phyloP scores from a whole-genome alignment of 768 basidiomycete species.

The Holtermanniella nyarrowii region DNA sequence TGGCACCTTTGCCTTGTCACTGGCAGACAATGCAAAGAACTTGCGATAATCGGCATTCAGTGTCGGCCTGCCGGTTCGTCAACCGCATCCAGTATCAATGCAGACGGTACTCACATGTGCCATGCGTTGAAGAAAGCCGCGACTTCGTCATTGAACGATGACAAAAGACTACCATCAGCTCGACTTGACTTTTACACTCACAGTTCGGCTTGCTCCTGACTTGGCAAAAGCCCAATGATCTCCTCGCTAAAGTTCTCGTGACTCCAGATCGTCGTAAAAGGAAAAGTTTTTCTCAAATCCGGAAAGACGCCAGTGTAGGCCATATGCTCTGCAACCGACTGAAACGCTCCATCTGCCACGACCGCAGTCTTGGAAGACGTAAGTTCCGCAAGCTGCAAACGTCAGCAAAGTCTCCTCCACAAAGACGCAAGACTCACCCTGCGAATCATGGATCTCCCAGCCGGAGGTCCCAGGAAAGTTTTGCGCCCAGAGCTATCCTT shows the following conservation, averaged over 20 bases:
- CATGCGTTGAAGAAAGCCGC: conserved; percentile 32
- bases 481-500: conserved; percentile 21
- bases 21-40: conserved; percentile 28
- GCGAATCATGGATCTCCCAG: conserved; percentile 31
- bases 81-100: background rate
- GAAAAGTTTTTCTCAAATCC: conserved; percentile 38
- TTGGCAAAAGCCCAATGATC: conserved; percentile 36
- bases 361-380: conserved; percentile 12
- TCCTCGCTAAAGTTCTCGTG: conserved; percentile 39
- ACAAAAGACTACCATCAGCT: conserved; percentile 19
- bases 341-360: conserved; percentile 12
- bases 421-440: conserved; percentile 19
- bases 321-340: conserved; percentile 29
- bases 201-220: conserved; percentile 29
- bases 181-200: conserved; percentile 6
- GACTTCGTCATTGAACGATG: conserved; percentile 30
- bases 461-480: conserved; percentile 26
- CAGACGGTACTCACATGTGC: conserved; percentile 20
- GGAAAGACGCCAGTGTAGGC: conserved; percentile 37
- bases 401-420: background rate
- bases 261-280: conserved; percentile 41
- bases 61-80: conserved; percentile 18
- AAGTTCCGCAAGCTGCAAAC: conserved; percentile 22
- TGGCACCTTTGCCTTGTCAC: conserved; percentile 34
- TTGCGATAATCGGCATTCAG: conserved; percentile 28